Evolutionary conservation across 345 rosid genomes (phyloP).

Genomic region (Bruguiera parviflora): DNA sequence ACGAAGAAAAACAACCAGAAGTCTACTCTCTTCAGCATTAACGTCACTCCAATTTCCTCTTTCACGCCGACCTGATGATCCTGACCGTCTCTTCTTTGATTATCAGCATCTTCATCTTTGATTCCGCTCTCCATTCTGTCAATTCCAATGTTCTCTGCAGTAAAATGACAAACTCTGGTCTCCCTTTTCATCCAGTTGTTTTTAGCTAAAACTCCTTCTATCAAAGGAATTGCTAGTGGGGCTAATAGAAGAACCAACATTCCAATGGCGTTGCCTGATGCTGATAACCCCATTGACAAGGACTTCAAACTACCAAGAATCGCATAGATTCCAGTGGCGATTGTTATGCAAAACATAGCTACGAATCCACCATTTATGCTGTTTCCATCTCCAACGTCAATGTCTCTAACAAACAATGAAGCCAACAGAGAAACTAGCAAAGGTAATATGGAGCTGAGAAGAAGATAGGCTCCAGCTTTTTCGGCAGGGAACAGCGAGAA

Average conservation of each 20-base stretch:
- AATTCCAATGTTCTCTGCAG: constrained; percentile 7
- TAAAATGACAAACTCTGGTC: constrained; percentile 23
- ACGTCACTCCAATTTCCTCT: constrained; percentile 66
- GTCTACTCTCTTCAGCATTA: constrained; percentile 51
- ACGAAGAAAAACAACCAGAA: constrained; percentile 78
- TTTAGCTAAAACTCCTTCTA: constrained; percentile 1
- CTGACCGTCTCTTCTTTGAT: constrained; percentile 11
- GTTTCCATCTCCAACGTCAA: neutral
- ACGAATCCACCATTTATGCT: constrained; percentile 35
- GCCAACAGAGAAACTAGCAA: constrained; percentile 34
- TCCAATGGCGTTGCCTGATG: constrained; percentile 40
- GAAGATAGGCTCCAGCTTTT: constrained; percentile 54
- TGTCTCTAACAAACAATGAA: constrained; percentile 37
- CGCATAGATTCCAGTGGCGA: constrained; percentile 64
- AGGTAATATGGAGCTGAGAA: constrained; percentile 62
- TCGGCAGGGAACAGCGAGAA: constrained; percentile 24
- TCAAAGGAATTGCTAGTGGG: constrained; percentile 50
- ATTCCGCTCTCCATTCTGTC: constrained; percentile 10
- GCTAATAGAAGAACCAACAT: constrained; percentile 40
- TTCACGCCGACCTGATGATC: constrained; percentile 15
- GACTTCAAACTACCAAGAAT: constrained; percentile 49
- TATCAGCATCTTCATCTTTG: neutral
- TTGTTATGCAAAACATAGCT: constrained; percentile 45
- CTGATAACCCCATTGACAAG: constrained; percentile 20
- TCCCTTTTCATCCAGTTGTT: constrained; percentile 19